A percentile compares a stretch with the other conserved stretches of the same genome.
Conservation (phyloP, 1,284 basidiomycete species). For the Xanthoconium separans region DNA sequence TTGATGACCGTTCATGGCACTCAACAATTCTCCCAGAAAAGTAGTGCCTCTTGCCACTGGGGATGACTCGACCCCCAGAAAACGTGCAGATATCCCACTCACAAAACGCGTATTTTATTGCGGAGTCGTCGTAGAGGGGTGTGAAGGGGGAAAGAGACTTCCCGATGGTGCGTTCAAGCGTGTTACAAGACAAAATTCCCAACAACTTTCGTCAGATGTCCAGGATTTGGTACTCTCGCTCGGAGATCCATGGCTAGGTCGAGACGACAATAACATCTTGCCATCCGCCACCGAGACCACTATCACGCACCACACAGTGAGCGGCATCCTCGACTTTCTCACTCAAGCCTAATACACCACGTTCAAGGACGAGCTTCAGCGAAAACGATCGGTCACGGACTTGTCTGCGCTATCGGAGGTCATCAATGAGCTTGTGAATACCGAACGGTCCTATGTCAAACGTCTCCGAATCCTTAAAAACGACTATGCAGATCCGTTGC, state of each 20-base stretch:
- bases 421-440: slow-evolving; percentile 74
- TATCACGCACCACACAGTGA: slow-evolving; percentile 42
- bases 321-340: slow-evolving; percentile 22
- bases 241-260: slow-evolving; percentile 57
- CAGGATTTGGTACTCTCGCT: slow-evolving; percentile 76
- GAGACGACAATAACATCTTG: slow-evolving; percentile 42
- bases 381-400: slow-evolving; percentile 60
- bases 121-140: slow-evolving; percentile 78
- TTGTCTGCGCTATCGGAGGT: slow-evolving; percentile 63
- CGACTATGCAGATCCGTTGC: slow-evolving; percentile 88
- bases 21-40: slow-evolving; percentile 66
- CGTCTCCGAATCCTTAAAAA: slow-evolving; percentile 72
- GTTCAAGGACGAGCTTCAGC: slow-evolving; percentile 42
- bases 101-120: slow-evolving; percentile 79
- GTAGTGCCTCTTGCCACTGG: slow-evolving; percentile 65
- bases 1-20: slow-evolving; percentile 38
- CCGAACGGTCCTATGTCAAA: slow-evolving; percentile 77
- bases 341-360: slow-evolving; percentile 12
- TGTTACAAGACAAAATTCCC: not conserved
- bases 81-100: slow-evolving; percentile 38
- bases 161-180: slow-evolving; percentile 55
- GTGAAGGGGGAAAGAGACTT: slow-evolving; percentile 62
- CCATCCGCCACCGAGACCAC: slow-evolving; percentile 39
- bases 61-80: slow-evolving; percentile 49
- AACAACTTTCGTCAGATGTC: slow-evolving; percentile 51